phyloP scores from a whole-genome alignment of 306 rosid species.

The Chamaecrista fasciculata region DNA sequence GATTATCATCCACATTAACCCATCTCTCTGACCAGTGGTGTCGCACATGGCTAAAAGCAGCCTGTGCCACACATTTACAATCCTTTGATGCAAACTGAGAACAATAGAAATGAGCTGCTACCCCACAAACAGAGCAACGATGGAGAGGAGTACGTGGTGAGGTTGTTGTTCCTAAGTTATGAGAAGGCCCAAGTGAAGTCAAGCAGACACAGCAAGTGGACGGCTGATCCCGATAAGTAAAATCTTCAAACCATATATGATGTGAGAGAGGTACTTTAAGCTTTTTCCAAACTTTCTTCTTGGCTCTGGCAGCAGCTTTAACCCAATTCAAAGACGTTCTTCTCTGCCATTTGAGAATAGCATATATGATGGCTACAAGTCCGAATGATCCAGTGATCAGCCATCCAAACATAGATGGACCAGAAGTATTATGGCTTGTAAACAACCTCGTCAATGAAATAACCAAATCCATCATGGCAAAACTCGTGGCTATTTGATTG shows the following conservation, averaged over 20 bases:
- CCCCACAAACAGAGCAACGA: slow-evolving; percentile 83
- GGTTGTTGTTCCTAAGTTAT: slow-evolving; percentile 55
- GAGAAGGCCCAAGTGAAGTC: slow-evolving; percentile 62
- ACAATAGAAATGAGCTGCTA: slow-evolving; percentile 73
- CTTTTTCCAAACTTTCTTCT: slow-evolving; percentile 70
- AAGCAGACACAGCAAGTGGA: slow-evolving; percentile 74
- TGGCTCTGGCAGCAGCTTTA: slow-evolving; percentile 73
- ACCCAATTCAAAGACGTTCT: slow-evolving; percentile 68
- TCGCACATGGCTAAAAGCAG: slow-evolving; percentile 58
- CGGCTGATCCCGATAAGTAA: slow-evolving; percentile 57
- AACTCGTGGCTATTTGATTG: slow-evolving; percentile 23
- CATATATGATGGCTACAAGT: slow-evolving; percentile 51
- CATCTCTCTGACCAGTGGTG: slow-evolving; percentile 88
- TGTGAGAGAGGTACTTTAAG: slow-evolving; percentile 57
- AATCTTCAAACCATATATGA: slow-evolving; percentile 70
- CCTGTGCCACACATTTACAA: slow-evolving; percentile 79
- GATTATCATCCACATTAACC: slow-evolving; percentile 64
- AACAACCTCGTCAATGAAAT: slow-evolving; percentile 43
- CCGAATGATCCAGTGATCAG: slow-evolving; percentile 66
- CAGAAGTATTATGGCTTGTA: slow-evolving; percentile 38
- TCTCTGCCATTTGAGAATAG: slow-evolving; percentile 69
- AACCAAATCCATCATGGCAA: slow-evolving; percentile 44
- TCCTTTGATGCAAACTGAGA: slow-evolving; percentile 62
- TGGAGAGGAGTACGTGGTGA: slow-evolving; percentile 51
- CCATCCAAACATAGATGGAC: slow-evolving; percentile 56